Conservation (phyloP, 345 rosid species). For the Nephelium lappaceum region DNA sequence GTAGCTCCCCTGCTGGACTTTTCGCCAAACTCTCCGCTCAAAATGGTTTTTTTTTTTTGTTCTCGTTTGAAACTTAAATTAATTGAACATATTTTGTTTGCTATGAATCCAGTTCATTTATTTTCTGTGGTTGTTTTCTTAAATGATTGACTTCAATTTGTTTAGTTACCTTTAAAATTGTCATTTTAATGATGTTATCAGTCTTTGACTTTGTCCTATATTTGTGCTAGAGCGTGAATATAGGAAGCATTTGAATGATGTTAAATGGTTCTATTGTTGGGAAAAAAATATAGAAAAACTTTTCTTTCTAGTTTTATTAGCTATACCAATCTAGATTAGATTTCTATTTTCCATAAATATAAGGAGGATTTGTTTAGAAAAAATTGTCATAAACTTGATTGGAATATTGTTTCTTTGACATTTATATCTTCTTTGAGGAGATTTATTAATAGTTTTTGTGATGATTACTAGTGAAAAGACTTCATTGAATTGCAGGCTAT, state of each 20-base stretch:
- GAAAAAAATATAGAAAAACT: too few species aligned
- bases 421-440: background rate
- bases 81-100: background rate
- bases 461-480: conserved; percentile 19
- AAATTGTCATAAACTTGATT: too few species aligned
- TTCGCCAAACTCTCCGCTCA: conserved; percentile 59
- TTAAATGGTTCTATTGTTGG: background rate
- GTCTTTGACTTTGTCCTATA: background rate
- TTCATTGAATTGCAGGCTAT: conserved; percentile 58
- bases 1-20: conserved; percentile 82
- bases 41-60: conserved; percentile 57
- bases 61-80: background rate
- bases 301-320: too few species aligned
- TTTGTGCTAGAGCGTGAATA: too few species aligned
- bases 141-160: background rate
- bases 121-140: background rate
- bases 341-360: too few species aligned
- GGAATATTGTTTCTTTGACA: too few species aligned
- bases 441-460: background rate
- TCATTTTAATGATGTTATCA: background rate
- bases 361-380: too few species aligned
- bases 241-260: background rate
- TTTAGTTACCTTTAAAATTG: background rate
- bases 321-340: too few species aligned
- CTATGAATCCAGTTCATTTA: background rate